A percentile compares a stretch with the other conserved stretches of the same genome.
These are phyloP conservation scores for Ophiostoma perfectum DNA, from an alignment of 2,329 filamentous ascomycete genomes.

Conservation along the genomic window DNA sequence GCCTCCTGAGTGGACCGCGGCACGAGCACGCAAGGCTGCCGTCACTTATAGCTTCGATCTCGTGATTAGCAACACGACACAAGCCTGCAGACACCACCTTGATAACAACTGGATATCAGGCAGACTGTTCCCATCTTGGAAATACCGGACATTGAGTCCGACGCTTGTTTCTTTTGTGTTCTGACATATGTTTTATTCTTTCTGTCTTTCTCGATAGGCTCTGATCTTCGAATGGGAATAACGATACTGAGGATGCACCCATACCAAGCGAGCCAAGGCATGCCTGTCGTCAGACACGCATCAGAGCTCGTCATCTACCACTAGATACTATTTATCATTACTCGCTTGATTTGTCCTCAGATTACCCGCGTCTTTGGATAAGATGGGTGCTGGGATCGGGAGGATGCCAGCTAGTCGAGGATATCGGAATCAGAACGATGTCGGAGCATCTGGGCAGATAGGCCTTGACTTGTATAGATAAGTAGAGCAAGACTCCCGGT, in stretches of 20 bases:
- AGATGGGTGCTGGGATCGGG: background rate
- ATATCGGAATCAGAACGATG: background rate
- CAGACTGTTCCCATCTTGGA: background rate
- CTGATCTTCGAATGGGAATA: background rate
- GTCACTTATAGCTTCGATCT: constrained; percentile 18
- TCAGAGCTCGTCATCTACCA: background rate
- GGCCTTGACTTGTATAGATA: background rate
- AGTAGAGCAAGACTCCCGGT: background rate
- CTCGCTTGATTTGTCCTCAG: background rate
- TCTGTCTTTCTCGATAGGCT: background rate
- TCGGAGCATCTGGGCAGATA: background rate
- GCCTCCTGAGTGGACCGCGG: background rate
- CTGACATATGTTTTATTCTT: background rate
- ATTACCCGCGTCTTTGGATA: background rate
- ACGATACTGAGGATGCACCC: background rate
- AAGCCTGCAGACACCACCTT: background rate
- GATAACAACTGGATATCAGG: background rate
- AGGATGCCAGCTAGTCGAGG: background rate
- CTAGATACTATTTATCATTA: background rate
- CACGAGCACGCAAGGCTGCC: constrained; percentile 22
- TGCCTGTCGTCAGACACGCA: background rate
- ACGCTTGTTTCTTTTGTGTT: background rate
- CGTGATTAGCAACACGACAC: constrained; percentile 12
- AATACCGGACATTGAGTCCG: background rate
- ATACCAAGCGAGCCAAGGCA: background rate